Evolutionary conservation across 345 rosid species (phyloP).

Genomic region (Murraya paniculata): DNA sequence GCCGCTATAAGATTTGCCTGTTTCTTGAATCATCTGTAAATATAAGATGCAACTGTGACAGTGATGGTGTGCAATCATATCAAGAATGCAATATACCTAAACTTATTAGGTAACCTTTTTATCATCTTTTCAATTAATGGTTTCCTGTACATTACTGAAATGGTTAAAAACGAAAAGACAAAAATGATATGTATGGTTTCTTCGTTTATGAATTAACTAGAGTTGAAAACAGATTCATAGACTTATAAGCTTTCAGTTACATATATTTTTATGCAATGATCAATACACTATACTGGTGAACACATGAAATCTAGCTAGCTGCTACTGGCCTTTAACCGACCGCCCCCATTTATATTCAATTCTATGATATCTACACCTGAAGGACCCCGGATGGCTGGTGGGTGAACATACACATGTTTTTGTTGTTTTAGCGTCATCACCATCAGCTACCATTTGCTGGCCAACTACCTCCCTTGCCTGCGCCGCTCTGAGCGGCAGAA

Average conservation of each 20-base stretch:
- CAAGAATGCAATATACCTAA: too few relatives aligned
- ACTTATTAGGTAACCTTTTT: too few relatives aligned
- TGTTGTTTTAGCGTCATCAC: neutral
- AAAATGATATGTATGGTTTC: too few relatives aligned
- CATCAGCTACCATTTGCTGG: neutral
- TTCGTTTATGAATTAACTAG: too few relatives aligned
- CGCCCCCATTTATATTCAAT: constrained; percentile 22
- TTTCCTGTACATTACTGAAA: too few relatives aligned
- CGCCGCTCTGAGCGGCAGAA: neutral
- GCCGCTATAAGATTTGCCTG: neutral
- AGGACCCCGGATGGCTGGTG: constrained; percentile 43
- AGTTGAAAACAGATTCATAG: neutral
- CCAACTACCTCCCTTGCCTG: neutral
- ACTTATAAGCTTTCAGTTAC: neutral
- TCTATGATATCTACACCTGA: constrained; percentile 36
- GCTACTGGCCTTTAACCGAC: neutral
- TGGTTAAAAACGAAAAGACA: too few relatives aligned
- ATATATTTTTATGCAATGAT: neutral
- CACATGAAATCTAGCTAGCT: neutral
- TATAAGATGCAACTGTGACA: neutral
- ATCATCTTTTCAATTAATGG: too few relatives aligned
- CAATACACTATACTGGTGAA: neutral
- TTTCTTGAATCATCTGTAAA: neutral
- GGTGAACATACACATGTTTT: constrained; percentile 31
- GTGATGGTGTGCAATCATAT: too few relatives aligned